Conservation (phyloP, 768 basidiomycete species). For the Xerocomus spinulosus region DNA sequence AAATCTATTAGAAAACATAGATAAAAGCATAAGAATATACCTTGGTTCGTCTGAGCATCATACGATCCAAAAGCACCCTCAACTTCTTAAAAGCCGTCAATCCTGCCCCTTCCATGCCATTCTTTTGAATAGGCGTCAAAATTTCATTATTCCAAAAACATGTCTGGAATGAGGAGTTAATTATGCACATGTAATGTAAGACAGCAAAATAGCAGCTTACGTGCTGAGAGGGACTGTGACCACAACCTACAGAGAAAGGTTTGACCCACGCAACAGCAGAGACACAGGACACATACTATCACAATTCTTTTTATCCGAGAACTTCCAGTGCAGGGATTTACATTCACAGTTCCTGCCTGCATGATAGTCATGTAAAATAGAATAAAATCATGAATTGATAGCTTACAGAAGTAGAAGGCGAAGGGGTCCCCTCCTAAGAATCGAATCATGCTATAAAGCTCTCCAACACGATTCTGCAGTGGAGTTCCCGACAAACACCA, state of each 20-base stretch:
- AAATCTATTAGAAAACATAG: neutral
- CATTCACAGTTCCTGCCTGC: conserved; percentile 87
- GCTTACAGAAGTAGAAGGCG: conserved; percentile 85
- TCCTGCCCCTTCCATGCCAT: conserved; percentile 80
- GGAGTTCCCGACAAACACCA: conserved; percentile 99
- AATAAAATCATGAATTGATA: neutral
- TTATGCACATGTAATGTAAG: conserved; percentile 5
- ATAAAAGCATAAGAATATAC: conserved; percentile 29
- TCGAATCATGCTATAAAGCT: conserved; percentile 89
- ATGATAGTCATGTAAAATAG: neutral
- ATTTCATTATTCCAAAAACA: conserved; percentile 99
- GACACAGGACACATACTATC: conserved; percentile 51
- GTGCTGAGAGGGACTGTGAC: conserved; percentile 82
- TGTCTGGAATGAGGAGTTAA: conserved; percentile 45
- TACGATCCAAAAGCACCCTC: conserved; percentile 79
- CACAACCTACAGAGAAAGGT: conserved; percentile 54
- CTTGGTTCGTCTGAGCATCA: conserved; percentile 95
- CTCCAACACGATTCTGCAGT: conserved; percentile 97
- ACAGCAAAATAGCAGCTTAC: conserved; percentile 33
- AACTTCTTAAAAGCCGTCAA: conserved; percentile 86
- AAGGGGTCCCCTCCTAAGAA: conserved; percentile 94
- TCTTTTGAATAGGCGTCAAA: conserved; percentile 90
- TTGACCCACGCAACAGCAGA: neutral
- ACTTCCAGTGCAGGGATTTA: conserved; percentile 94
- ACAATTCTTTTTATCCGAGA: conserved; percentile 76